These are phyloP conservation scores for Pseudogymnoascus sp. DNA, from an alignment of 2,329 filamentous ascomycete genomes.

Conservation along the genomic window DNA sequence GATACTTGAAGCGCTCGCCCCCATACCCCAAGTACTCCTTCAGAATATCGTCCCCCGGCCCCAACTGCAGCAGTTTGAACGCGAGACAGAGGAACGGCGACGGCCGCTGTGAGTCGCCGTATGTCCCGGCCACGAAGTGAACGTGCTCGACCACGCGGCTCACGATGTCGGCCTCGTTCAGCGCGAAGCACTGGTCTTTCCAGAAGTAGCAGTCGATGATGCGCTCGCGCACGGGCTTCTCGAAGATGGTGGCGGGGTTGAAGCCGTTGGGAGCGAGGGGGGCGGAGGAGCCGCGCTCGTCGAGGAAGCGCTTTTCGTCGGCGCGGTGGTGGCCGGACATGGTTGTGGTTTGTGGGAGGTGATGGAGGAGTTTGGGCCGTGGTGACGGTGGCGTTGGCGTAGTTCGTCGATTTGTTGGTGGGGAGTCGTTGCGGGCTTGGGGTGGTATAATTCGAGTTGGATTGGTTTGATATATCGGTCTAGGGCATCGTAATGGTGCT, in stretches of 20 bases:
- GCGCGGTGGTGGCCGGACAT: conserved; percentile 59
- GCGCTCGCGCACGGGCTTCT: conserved; percentile 90
- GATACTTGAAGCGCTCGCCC: conserved; percentile 73
- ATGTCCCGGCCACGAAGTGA: conserved; percentile 77
- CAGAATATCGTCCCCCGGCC: conserved; percentile 69
- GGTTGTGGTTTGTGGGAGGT: neutral
- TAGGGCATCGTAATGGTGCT: neutral
- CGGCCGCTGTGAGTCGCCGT: conserved; percentile 74
- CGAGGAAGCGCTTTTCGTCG: conserved; percentile 74
- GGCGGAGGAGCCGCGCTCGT: conserved; percentile 76
- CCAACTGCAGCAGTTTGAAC: conserved; percentile 88
- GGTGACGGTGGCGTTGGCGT: neutral
- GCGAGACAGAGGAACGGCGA: conserved; percentile 89
- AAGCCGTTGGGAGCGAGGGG: conserved; percentile 74
- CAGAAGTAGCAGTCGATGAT: conserved; percentile 95
- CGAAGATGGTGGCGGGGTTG: conserved; percentile 91
- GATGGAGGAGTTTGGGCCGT: neutral
- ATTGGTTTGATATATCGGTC: neutral
- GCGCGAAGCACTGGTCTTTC: conserved; percentile 96
- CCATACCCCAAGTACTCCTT: conserved; percentile 70
- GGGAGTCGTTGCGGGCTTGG: neutral
- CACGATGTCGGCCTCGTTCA: conserved; percentile 76
- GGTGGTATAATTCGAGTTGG: neutral
- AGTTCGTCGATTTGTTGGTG: neutral
- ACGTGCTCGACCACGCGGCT: conserved; percentile 82